phyloP scores from a whole-genome alignment of 169 alveolate species.

The Hepatocystis sp. region DNA sequence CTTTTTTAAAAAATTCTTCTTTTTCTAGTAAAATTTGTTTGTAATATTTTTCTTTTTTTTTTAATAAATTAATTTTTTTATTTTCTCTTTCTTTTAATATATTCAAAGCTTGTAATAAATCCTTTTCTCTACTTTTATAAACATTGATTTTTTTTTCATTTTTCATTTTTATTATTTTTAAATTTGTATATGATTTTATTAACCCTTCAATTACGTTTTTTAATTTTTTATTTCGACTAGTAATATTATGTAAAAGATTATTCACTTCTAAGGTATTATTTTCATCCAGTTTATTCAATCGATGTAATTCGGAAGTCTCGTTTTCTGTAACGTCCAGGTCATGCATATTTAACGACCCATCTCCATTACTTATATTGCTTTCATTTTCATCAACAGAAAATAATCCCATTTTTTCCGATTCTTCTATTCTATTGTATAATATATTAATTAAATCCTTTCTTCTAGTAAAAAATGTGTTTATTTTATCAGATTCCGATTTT shows the following conservation, averaged over 20 bases:
- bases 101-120: slow-evolving; percentile 8
- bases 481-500: too few relatives aligned
- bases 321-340: too few relatives aligned
- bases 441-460: too few relatives aligned
- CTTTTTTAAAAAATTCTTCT: slow-evolving; percentile 13
- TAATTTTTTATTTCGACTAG: too few relatives aligned
- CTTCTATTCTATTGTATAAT: too few relatives aligned
- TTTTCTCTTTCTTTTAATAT: slow-evolving; percentile 31
- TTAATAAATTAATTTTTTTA: slow-evolving; percentile 8
- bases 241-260: too few relatives aligned
- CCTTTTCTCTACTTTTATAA: slow-evolving; percentile 47
- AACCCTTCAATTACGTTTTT: slow-evolving; percentile 34
- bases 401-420: too few relatives aligned
- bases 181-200: not conserved
- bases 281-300: too few relatives aligned
- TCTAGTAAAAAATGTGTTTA: too few relatives aligned
- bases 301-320: too few relatives aligned
- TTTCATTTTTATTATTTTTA: slow-evolving; percentile 32
- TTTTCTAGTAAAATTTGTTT: slow-evolving; percentile 22
- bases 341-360: too few relatives aligned
- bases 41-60: slow-evolving; percentile 54
- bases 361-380: not conserved
- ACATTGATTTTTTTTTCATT: slow-evolving; percentile 46
- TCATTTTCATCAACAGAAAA: not conserved
- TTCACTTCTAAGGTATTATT: too few relatives aligned